Evolutionary conservation across 768 basidiomycete species (phyloP), one percentile per base, ranked within the genome.

Genomic region (Auriscalpium orientale): DNA sequence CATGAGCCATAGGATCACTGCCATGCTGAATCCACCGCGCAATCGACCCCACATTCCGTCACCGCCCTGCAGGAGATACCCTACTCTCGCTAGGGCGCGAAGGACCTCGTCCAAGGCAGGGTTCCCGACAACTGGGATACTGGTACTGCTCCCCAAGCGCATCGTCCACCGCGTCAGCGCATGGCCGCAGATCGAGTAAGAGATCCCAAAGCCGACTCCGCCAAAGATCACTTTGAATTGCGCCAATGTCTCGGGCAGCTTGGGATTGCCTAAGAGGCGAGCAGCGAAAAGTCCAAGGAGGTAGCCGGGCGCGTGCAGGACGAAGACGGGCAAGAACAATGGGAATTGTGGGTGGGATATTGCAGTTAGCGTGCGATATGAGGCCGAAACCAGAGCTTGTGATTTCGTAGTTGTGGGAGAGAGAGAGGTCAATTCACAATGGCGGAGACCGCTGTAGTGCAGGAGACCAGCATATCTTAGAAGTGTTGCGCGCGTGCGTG

Each of bases 221-320:
- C 91, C 92, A 62, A 95, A 85, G 9, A 89, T 85, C 46, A 95
- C 83, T 76, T 98, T 98, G 76, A 91, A 95, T 76, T 98, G 91
- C 43, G 95, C 95, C 68, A 91, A 85, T 15, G 91, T 88, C 68
- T 98, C 95, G 67, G 54, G 53, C 6, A 56, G 34, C 9, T 94
- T 86, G 66, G 95, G 91, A 59, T 91, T 82, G 62, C 87, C 79
- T 45, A 81, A 83, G 43, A 93, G 71, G 44, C 80, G 72, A n/a
- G 86, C 87, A 43, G 89, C 92, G 49, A 86, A 64, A 34, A 83
- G 76, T 12, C 84, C 87, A 73, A 92, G 83, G 59, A 84, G 71
- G 71, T 98, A 98, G 46, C 89, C 83, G 1, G 95, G 95, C 11
- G 85, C 69, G 56, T 92, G 94, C 52, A 95, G 71, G 47, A 89